Conservation (phyloP, 768 basidiomycete genomes). For the Cystobasidium ongulense region DNA sequence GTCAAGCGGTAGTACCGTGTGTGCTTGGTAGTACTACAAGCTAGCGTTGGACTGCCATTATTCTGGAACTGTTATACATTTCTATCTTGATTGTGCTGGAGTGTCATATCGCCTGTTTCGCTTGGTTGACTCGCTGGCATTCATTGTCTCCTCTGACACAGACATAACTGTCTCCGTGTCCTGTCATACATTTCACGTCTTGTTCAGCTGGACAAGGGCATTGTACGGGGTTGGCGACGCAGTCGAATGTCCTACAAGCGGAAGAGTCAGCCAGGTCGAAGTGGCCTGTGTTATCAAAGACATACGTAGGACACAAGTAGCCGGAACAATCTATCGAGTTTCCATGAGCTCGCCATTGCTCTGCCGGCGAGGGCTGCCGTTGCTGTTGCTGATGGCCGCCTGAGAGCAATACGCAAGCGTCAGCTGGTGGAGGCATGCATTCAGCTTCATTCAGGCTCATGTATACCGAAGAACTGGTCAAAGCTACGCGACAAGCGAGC, state of each 20-base stretch:
- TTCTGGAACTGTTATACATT: too few relatives aligned
- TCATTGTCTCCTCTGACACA: constrained; percentile 23
- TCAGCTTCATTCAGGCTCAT: background rate
- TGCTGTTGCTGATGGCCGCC: constrained; percentile 20
- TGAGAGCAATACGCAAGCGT: background rate
- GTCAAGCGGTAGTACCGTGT: background rate
- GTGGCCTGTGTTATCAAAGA: background rate
- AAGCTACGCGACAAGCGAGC: background rate
- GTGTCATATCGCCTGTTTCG: constrained; percentile 2
- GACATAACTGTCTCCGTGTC: background rate
- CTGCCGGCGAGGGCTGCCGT: constrained; percentile 11
- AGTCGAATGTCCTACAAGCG: constrained; percentile 24
- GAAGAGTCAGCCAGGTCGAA: background rate
- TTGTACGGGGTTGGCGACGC: constrained; percentile 8
- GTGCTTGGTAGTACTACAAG: too few relatives aligned
- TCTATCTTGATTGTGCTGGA: too few relatives aligned
- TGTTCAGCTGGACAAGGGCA: constrained; percentile 27
- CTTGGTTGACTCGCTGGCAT: background rate
- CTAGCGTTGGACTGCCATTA: too few relatives aligned
- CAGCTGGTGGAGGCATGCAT: background rate
- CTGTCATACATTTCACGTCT: constrained; percentile 10
- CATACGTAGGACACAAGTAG: constrained; percentile 25
- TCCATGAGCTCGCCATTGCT: constrained; percentile 22
- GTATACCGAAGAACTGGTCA: constrained; percentile 22
- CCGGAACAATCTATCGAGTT: constrained; percentile 20